Evolutionary conservation across 805 yeast genomes (phyloP).

Genomic region (Zygoascus tannicola): DNA sequence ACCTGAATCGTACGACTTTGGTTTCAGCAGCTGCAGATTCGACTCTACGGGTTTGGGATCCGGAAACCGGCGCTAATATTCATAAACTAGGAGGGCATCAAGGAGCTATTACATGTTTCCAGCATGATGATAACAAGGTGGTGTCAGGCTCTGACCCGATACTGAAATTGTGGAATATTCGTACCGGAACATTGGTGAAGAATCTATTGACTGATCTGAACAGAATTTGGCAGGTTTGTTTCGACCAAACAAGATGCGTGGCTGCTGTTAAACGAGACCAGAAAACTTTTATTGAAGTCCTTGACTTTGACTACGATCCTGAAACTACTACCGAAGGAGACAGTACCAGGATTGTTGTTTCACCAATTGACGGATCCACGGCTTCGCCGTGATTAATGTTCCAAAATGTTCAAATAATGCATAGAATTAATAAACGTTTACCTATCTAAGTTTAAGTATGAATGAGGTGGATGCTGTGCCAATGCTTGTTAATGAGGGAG

Average conservation of each 20-base stretch:
- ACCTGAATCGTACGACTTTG: conserved; percentile 61
- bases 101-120: conserved; percentile 87
- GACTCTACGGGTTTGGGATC: conserved; percentile 88
- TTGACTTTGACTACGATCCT: conserved; percentile 56
- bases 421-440: too few relatives aligned
- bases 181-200: conserved; percentile 61
- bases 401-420: too few relatives aligned
- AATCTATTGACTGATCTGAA: conserved; percentile 71
- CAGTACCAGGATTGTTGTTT: not conserved
- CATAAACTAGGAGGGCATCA: conserved; percentile 69
- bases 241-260: conserved; percentile 74
- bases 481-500: too few relatives aligned
- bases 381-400: too few relatives aligned
- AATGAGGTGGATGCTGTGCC: too few relatives aligned
- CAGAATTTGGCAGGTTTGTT: conserved; percentile 90
- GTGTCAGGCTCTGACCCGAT: conserved; percentile 86
- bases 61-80: conserved; percentile 55
- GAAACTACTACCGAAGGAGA: conserved; percentile 1
- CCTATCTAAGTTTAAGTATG: too few relatives aligned
- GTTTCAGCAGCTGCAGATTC: conserved; percentile 97
- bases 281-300: conserved; percentile 69
- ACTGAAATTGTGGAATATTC: conserved; percentile 79
- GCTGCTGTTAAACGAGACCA: conserved; percentile 78
- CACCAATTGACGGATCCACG: not conserved
- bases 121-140: conserved; percentile 72